Conservation (phyloP, 1,139 yeast species). For the Dujonia santamariae region DNA sequence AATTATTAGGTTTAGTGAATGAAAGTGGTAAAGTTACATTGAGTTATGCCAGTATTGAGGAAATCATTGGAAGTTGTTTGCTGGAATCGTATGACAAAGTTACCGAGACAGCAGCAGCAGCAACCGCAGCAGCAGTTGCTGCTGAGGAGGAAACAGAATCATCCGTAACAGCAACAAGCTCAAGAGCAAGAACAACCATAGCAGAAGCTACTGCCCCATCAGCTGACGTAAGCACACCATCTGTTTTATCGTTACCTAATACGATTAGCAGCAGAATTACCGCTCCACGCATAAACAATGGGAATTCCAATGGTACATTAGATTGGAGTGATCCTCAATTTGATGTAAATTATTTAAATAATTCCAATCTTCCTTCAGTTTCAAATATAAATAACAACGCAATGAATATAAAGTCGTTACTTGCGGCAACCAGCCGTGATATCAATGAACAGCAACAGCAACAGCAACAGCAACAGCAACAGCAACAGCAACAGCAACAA, state of each 20-base stretch:
- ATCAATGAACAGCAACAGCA: too few species aligned
- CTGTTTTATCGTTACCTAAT: too few species aligned
- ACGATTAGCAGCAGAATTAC: too few species aligned
- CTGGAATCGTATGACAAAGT: conserved; percentile 31
- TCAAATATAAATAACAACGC: conserved; percentile 1
- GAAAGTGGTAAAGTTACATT: conserved; percentile 55
- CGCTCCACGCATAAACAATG: too few species aligned
- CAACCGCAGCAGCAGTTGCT: background rate
- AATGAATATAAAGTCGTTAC: conserved; percentile 6
- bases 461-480: too few species aligned
- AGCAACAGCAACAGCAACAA: too few species aligned
- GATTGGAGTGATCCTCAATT: too few species aligned
- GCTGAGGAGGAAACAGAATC: background rate
- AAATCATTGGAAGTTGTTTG: conserved; percentile 59
- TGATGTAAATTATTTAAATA: conserved; percentile 2
- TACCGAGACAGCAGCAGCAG: conserved; percentile 7
- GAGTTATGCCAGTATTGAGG: conserved; percentile 60
- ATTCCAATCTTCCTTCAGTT: background rate
- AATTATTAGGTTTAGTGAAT: conserved; percentile 52
- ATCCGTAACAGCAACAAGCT: background rate
- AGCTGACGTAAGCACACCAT: too few species aligned
- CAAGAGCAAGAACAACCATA: background rate
- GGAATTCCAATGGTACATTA: too few species aligned
- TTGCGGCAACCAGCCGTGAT: background rate
- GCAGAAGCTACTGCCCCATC: too few species aligned